phyloP scores from a whole-genome alignment of 1,139 yeast genomes.

The Geotrichum reessii region DNA sequence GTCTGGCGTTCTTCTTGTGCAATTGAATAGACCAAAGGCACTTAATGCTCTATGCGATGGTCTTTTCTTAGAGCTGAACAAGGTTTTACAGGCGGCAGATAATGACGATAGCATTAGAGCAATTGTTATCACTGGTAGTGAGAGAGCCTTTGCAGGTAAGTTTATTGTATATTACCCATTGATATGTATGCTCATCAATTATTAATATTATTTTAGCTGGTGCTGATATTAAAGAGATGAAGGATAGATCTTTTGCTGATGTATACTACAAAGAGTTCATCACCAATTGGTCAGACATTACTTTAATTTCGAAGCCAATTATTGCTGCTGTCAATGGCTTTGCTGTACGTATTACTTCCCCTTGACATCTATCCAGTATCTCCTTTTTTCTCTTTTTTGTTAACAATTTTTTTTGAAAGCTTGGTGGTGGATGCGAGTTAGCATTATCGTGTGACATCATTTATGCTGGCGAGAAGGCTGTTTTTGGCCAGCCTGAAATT shows the following conservation, averaged over 20 bases:
- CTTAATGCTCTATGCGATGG: conserved; percentile 58
- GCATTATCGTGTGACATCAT: conserved; percentile 50
- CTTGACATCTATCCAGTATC: neutral
- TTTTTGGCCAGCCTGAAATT: conserved; percentile 51
- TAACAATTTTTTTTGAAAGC: conserved; percentile 16
- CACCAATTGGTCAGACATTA: conserved; percentile 37
- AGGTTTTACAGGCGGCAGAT: conserved; percentile 41
- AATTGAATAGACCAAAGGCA: conserved; percentile 58
- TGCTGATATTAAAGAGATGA: conserved; percentile 52
- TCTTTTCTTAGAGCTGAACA: conserved; percentile 41
- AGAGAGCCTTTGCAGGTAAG: conserved; percentile 41
- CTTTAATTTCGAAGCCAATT: conserved; percentile 41
- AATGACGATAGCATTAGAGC: conserved; percentile 41
- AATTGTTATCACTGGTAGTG: conserved; percentile 44
- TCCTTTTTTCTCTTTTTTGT: neutral
- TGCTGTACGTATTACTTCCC: conserved; percentile 29
- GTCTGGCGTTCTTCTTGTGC: conserved; percentile 44
- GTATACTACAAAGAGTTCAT: conserved; percentile 38
- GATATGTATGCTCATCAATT: neutral
- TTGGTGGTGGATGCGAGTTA: conserved; percentile 52
- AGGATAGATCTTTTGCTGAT: conserved; percentile 36
- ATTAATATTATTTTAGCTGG: conserved; percentile 37
- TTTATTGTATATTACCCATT: neutral
- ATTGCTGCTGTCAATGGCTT: conserved; percentile 52
- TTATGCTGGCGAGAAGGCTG: conserved; percentile 46